Conservation (phyloP, 805 yeast genomes). For the Candida ficus region DNA sequence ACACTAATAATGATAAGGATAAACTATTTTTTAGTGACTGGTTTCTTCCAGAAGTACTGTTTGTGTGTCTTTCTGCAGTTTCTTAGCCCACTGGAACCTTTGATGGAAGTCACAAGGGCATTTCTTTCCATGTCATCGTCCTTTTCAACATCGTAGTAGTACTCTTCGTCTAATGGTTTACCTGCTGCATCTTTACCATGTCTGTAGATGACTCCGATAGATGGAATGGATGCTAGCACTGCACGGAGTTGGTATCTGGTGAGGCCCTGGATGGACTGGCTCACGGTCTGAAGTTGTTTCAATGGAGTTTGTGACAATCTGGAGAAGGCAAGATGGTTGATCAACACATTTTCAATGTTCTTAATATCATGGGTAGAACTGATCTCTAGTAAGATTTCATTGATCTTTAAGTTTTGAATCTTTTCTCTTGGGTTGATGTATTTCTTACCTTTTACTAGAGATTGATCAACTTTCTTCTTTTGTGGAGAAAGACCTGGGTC, state of each 20-base stretch:
- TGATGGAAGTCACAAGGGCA: conserved; percentile 62
- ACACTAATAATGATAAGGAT: too few relatives aligned
- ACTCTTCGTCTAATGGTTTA: conserved; percentile 88
- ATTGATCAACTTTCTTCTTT: conserved; percentile 23
- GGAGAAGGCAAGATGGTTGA: conserved; percentile 87
- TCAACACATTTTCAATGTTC: conserved; percentile 58
- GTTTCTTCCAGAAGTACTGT: conserved; percentile 52
- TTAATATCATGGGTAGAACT: conserved; percentile 31
- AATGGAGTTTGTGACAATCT: conserved; percentile 84
- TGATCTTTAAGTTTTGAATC: conserved; percentile 26
- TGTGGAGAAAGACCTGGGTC: conserved; percentile 28
- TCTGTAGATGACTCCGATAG: conserved; percentile 86
- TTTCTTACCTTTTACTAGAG: conserved; percentile 1
- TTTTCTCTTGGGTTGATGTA: conserved; percentile 20
- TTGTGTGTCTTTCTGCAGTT: conserved; percentile 92
- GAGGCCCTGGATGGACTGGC: conserved; percentile 45
- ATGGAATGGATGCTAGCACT: conserved; percentile 38
- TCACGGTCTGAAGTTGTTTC: conserved; percentile 59
- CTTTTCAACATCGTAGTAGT: conserved; percentile 80
- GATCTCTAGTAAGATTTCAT: conserved; percentile 28
- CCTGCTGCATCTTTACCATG: conserved; percentile 97
- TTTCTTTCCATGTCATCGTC: conserved; percentile 72
- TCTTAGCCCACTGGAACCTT: conserved; percentile 78
- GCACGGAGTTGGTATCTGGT: conserved; percentile 40
- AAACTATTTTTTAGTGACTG: conserved; percentile 26